Evolutionary conservation across 441 rosid species (phyloP).

Genomic region (Jatropha podagrica): DNA sequence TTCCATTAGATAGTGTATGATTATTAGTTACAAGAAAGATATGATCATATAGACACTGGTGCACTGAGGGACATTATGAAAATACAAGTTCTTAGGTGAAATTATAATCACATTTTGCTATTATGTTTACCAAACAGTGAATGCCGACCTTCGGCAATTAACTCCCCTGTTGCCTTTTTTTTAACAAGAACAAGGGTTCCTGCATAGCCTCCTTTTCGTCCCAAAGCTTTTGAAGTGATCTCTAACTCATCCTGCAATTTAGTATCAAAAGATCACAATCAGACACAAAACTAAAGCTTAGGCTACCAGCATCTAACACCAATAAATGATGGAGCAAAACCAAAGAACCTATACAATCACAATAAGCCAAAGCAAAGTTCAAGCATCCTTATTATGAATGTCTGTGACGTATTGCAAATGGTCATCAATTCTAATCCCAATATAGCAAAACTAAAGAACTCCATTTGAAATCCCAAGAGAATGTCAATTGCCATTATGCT

Average conservation of each 20-base stretch:
- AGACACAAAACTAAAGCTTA: not conserved
- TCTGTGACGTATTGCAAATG: too few relatives aligned
- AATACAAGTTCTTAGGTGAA: not conserved
- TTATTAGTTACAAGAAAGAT: not conserved
- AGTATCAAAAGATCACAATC: not conserved
- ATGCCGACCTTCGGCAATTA: conserved; percentile 91
- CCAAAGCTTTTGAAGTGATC: conserved; percentile 64
- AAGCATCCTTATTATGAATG: too few relatives aligned
- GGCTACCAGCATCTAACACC: not conserved
- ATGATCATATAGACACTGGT: not conserved
- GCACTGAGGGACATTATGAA: not conserved
- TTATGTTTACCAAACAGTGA: conserved; percentile 62
- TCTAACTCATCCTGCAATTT: conserved; percentile 71
- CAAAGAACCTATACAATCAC: not conserved
- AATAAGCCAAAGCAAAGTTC: too few relatives aligned
- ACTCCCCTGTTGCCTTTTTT: conserved; percentile 68
- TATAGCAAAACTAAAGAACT: not conserved
- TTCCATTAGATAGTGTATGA: not conserved
- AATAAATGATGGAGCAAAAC: not conserved
- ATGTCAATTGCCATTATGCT: not conserved
- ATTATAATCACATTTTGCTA: conserved; percentile 58
- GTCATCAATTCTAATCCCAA: too few relatives aligned
- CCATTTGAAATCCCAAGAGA: not conserved
- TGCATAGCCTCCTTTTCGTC: conserved; percentile 60
- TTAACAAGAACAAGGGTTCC: conserved; percentile 66